Percentiles rank a stretch among this genome's conserved stretches.
These are phyloP conservation scores for Trichoderma erinaceum DNA, from an alignment of 495 filamentous ascomycete genomes.

Conservation along the genomic window DNA sequence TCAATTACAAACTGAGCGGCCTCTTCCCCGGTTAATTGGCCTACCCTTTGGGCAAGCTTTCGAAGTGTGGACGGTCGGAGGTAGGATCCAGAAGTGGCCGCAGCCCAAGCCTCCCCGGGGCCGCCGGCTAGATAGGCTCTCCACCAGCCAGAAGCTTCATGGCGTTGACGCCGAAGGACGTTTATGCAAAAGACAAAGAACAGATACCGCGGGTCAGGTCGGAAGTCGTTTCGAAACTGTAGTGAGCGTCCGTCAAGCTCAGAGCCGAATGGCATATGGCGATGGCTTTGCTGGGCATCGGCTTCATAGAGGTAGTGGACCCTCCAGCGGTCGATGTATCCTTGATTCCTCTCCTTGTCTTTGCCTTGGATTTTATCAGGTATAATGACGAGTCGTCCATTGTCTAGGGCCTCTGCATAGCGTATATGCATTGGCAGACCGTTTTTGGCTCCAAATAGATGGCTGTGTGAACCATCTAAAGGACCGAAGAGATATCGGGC, in stretches of 20 bases:
- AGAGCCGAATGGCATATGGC: background rate
- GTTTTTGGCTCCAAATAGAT: background rate
- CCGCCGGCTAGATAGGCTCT: background rate
- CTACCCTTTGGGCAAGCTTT: background rate
- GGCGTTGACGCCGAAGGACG: slow-evolving; percentile 7
- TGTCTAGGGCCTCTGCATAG: background rate
- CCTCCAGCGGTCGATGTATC: background rate
- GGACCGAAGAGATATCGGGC: slow-evolving; percentile 2
- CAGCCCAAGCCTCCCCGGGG: background rate
- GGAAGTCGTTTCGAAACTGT: background rate
- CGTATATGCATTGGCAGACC: background rate
- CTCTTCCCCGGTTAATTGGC: background rate
- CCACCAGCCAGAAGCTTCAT: slow-evolving; percentile 9
- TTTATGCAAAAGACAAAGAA: slow-evolving; percentile 14
- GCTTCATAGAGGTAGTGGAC: background rate
- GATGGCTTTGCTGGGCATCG: too few species aligned
- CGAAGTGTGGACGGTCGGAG: background rate
- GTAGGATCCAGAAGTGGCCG: background rate
- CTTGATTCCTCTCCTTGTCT: background rate
- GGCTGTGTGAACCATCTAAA: background rate
- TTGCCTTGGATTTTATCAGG: background rate
- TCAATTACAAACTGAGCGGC: too few species aligned
- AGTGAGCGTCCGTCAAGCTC: background rate
- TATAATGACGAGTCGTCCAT: background rate
- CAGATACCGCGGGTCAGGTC: background rate